These are phyloP conservation scores for Trichoderma gracile DNA, from an alignment of 2,329 filamentous ascomycete genomes.

Conservation along the genomic window DNA sequence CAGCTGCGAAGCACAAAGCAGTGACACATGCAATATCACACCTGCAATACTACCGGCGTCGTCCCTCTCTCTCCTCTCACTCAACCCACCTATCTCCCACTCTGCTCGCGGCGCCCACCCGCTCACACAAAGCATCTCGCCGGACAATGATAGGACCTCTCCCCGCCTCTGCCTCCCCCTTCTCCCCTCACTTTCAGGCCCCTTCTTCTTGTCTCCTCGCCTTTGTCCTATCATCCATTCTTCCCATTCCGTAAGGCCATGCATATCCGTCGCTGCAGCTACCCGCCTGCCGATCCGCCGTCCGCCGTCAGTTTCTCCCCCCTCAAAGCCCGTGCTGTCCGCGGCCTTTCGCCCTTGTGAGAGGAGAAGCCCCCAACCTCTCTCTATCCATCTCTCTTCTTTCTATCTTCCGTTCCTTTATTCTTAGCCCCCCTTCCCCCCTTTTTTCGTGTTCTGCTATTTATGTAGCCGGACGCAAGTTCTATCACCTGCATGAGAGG, in stretches of 20 bases:
- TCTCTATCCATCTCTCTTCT: background rate
- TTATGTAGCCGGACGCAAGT: background rate
- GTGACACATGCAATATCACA: conserved; percentile 10
- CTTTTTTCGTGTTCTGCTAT: too few species aligned
- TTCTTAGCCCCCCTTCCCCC: background rate
- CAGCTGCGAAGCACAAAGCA: background rate
- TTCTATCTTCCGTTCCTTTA: background rate
- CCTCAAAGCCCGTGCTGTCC: background rate
- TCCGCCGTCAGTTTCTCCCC: conserved; percentile 20
- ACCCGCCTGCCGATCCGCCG: conserved; percentile 23
- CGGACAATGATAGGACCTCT: background rate
- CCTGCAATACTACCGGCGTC: conserved; percentile 16
- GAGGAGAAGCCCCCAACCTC: background rate
- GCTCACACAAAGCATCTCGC: background rate
- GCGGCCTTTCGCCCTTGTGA: too few species aligned
- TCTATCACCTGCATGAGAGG: conserved; percentile 14
- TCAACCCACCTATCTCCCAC: too few species aligned
- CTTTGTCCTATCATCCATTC: background rate
- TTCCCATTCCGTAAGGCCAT: conserved; percentile 19
- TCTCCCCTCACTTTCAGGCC: too few species aligned
- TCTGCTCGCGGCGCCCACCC: conserved; percentile 1
- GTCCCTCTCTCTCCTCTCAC: background rate
- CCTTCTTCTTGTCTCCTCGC: background rate
- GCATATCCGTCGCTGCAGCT: conserved; percentile 20
- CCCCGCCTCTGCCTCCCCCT: background rate